These are phyloP conservation scores for Xanthoparmelia taractica DNA, from an alignment of 495 filamentous ascomycete species.

Conservation along the genomic window DNA sequence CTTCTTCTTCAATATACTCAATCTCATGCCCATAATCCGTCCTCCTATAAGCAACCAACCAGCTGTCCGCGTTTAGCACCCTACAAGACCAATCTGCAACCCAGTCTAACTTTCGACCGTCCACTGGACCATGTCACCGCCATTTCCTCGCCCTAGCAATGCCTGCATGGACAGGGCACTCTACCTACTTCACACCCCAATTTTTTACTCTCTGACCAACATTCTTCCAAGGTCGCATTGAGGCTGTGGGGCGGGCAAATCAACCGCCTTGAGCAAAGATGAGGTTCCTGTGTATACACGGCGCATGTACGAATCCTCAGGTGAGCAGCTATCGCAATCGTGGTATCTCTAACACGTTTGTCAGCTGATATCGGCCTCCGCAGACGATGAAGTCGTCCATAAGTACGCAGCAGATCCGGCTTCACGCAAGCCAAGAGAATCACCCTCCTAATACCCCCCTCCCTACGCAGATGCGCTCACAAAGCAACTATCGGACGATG, in stretches of 20 bases:
- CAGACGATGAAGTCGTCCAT: background rate
- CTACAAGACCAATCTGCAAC: background rate
- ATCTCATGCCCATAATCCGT: too few relatives aligned
- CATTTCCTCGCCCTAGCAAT: background rate
- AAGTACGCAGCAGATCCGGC: background rate
- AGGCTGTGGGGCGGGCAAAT: background rate
- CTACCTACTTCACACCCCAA: too few relatives aligned
- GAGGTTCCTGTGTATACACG: background rate
- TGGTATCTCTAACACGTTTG: background rate
- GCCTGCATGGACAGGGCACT: background rate
- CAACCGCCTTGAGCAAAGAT: background rate
- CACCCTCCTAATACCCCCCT: background rate
- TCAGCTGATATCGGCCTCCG: background rate
- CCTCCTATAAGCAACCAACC: background rate
- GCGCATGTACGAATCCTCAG: background rate
- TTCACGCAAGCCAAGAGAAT: background rate
- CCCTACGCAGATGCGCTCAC: background rate
- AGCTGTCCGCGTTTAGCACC: background rate
- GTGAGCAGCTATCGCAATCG: background rate
- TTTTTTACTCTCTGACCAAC: background rate
- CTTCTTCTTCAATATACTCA: too few relatives aligned
- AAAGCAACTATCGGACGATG: background rate
- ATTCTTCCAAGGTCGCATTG: background rate
- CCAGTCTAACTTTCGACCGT: too few relatives aligned
- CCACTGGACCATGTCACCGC: too few relatives aligned